Base-by-base conservation (phyloP, 2,329 filamentous ascomycete genomes). In the Ascochyta clinopodiicola region DNA sequence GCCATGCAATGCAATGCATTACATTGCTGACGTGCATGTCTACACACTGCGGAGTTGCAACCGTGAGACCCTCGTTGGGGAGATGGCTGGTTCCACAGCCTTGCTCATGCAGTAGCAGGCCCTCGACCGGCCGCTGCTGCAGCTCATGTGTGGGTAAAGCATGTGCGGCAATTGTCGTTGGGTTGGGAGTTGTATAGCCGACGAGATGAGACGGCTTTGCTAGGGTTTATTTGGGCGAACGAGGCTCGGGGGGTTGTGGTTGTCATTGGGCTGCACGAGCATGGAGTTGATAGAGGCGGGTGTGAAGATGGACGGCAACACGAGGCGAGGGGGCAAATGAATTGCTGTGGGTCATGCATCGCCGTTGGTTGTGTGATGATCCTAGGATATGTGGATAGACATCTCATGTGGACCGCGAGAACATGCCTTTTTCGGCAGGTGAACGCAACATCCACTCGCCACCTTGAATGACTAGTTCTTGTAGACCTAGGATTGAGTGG, bases 21-120 rank as follows among this genome's bases (percentile, higher is more conserved):
- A 17, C 4, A 9, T 36, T 45, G 52, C 52, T 56, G 37, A 46
- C 46, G 40, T 51, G 47, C 52, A 56, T 19, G 8, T 17, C 17
- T 17, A 10, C 29, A 31, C 1, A 6, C 15, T 5, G 3, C 46
- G 43, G 46, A 51, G 36, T 46, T 17, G 25, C 36, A 9, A 9
- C 46, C 42, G 36, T 44, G 9, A 25, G 29, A 21, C 5, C 21
- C 5, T 19, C 10, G 12, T 43, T 37, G 38, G 15, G 29, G 12
- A 13, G 10, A 34, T 19, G 22, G 15, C 8, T 43, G 12, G 38
- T 34, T 29, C 22, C 32, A 44, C 38, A 29, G 45, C 36, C 1
- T 31, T 24, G 35, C 24, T 19, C 21, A 4, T 38, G 38, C 25
- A 43, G 27, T 7, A 40, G 17, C 36, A 38, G 17, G 19, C 38